Evolutionary conservation across 352 stramenopile species (phyloP).

Genomic region (Phytophthora fragariaefolia): DNA sequence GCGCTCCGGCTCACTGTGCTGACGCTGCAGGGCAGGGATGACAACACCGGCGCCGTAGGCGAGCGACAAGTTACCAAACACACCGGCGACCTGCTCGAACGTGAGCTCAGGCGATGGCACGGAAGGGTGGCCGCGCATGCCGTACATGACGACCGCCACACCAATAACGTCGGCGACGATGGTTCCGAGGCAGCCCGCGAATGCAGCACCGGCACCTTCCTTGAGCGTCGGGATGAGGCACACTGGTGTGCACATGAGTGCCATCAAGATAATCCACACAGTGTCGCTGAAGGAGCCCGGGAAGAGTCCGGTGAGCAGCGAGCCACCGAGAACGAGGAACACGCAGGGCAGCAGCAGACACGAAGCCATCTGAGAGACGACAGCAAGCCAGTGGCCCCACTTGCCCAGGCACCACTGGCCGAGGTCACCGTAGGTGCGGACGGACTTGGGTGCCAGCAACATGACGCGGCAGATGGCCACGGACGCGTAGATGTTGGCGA

Average conservation of each 20-base stretch:
- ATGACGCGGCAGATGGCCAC: constrained; percentile 58
- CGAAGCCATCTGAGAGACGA: constrained; percentile 52
- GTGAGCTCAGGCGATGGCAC: constrained; percentile 23
- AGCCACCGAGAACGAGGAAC: constrained; percentile 26
- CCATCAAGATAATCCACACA: constrained; percentile 69
- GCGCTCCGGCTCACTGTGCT: constrained; percentile 32
- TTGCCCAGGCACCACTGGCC: constrained; percentile 59
- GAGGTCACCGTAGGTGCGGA: constrained; percentile 61
- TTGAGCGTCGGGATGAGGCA: constrained; percentile 64
- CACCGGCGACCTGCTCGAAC: constrained; percentile 24
- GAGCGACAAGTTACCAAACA: constrained; percentile 31
- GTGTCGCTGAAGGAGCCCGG: constrained; percentile 35
- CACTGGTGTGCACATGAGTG: constrained; percentile 48
- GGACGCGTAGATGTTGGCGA: constrained; percentile 64
- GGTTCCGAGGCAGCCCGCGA: constrained; percentile 56
- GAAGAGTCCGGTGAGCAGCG: constrained; percentile 24
- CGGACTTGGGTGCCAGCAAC: constrained; percentile 51
- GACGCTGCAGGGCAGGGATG: constrained; percentile 24
- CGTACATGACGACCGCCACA: constrained; percentile 26
- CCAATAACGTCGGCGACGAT: constrained; percentile 32
- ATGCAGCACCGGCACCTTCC: constrained; percentile 51
- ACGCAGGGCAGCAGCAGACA: constrained; percentile 56
- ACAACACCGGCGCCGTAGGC: constrained; percentile 29
- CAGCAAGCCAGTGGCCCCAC: constrained; percentile 54
- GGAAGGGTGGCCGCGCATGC: constrained; percentile 31